A percentile compares a stretch with the other conserved stretches of the same genome.
Conservation (phyloP, 148 eudicot genomes). For the Amaranthus hypochondriacus region DNA sequence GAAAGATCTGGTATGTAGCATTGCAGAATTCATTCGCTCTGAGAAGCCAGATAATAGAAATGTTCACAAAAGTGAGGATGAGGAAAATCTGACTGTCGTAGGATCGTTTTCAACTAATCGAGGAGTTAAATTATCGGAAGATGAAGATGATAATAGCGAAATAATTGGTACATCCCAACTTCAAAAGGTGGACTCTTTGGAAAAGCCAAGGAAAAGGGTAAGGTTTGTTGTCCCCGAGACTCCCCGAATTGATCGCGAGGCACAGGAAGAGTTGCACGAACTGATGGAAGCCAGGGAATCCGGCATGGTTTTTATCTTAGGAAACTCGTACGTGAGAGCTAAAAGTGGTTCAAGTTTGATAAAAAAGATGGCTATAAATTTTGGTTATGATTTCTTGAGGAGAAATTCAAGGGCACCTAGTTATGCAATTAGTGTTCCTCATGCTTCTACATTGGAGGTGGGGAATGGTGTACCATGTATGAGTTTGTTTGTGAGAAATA, state of each 20-base stretch:
- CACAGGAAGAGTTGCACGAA: constrained; percentile 60
- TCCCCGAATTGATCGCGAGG: constrained; percentile 38
- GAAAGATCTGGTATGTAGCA: constrained; percentile 77
- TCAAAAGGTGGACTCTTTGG: constrained; percentile 35
- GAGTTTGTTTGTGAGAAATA: constrained; percentile 16
- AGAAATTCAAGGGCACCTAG: constrained; percentile 68
- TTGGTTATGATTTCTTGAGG: constrained; percentile 88
- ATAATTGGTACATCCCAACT: constrained; percentile 24
- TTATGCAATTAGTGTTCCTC: constrained; percentile 66
- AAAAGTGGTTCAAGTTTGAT: constrained; percentile 81
- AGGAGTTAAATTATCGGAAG: constrained; percentile 40
- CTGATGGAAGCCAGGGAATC: constrained; percentile 87
- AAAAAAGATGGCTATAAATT: constrained; percentile 66
- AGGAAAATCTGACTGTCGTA: constrained; percentile 63
- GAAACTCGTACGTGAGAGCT: constrained; percentile 72
- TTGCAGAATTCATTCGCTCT: constrained; percentile 75
- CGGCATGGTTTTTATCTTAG: constrained; percentile 81
- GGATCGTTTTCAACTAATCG: constrained; percentile 55
- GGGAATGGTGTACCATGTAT: constrained; percentile 93
- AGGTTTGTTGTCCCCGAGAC: constrained; percentile 74
- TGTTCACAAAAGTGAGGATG: constrained; percentile 21
- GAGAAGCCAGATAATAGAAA: constrained; percentile 36
- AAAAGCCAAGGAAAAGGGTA: constrained; percentile 56
- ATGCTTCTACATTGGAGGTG: constrained; percentile 88
- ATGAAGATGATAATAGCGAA: constrained; percentile 21